Percentiles rank a stretch among this genome's conserved stretches.
Evolutionary conservation across 306 rosid species (phyloP).

Genomic region (Malus sylvestris): DNA sequence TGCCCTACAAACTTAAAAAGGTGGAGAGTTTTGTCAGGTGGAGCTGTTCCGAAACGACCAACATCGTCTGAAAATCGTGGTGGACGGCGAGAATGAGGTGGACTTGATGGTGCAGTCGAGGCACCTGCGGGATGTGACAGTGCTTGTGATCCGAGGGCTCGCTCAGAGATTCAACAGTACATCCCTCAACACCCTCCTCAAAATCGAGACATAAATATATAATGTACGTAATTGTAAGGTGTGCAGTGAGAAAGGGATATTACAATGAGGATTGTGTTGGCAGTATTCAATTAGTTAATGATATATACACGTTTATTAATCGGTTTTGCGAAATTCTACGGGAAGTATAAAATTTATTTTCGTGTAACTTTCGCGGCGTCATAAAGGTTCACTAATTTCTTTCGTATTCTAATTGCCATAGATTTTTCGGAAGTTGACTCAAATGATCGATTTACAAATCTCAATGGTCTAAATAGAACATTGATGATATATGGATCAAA

Average conservation of each 20-base stretch:
- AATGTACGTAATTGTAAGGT: slow-evolving; percentile 1
- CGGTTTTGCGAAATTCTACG: neutral
- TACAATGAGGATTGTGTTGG: neutral
- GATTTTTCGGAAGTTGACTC: too few relatives aligned
- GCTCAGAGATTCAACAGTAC: slow-evolving; percentile 98
- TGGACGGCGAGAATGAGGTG: slow-evolving; percentile 82
- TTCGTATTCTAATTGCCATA: too few relatives aligned
- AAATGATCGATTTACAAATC: too few relatives aligned
- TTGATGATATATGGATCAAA: too few relatives aligned
- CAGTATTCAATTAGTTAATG: neutral
- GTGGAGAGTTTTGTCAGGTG: slow-evolving; percentile 48
- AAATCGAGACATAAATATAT: slow-evolving; percentile 55
- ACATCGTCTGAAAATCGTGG: slow-evolving; percentile 77
- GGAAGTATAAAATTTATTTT: too few relatives aligned
- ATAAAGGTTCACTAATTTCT: too few relatives aligned
- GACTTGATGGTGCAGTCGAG: slow-evolving; percentile 93
- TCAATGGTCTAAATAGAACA: too few relatives aligned
- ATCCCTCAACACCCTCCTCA: slow-evolving; percentile 93
- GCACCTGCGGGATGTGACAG: slow-evolving; percentile 81
- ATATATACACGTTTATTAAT: neutral
- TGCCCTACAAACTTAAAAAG: neutral
- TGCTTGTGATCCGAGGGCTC: slow-evolving; percentile 87
- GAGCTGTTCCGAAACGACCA: slow-evolving; percentile 86
- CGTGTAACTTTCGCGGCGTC: too few relatives aligned
- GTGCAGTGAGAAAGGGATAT: neutral